A percentile compares a stretch with the other conserved stretches of the same genome.
Conservation (phyloP, 208 protist species). For the Acanthamoeba healyi region DNA sequence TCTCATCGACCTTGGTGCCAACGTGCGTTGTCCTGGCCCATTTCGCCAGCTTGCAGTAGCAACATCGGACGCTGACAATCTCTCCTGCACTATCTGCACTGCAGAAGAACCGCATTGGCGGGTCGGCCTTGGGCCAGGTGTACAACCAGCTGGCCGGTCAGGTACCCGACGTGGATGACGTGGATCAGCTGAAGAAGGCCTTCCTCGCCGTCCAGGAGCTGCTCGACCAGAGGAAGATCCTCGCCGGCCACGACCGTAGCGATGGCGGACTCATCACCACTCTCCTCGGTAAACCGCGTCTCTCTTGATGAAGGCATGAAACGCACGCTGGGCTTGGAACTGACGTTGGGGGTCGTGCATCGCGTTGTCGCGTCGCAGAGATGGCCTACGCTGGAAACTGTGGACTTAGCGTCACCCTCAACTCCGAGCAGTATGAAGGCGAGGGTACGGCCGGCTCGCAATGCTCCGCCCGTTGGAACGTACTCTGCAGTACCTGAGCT, state of each 20-base stretch:
- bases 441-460: not conserved
- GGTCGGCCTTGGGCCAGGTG: constrained; percentile 88
- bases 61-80: not conserved
- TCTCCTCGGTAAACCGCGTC: constrained; percentile 60
- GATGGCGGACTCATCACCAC: constrained; percentile 87
- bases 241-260: constrained; percentile 86
- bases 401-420: constrained; percentile 83
- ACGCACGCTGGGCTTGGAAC: too few relatives aligned
- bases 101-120: constrained; percentile 84
- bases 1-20: constrained; percentile 54
- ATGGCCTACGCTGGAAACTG: constrained; percentile 90
- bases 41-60: not conserved
- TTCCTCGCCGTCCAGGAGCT: constrained; percentile 82
- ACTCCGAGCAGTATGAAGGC: not conserved
- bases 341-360: not conserved
- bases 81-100: not conserved
- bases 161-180: constrained; percentile 82
- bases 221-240: constrained; percentile 69
- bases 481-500: not conserved
- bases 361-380: constrained; percentile 28
- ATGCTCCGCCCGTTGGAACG: too few relatives aligned
- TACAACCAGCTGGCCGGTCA: constrained; percentile 87
- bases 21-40: not conserved
- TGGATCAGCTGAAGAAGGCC: constrained; percentile 46
- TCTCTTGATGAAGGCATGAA: not conserved